phyloP scores from a whole-genome alignment of 108 stramenopile species.

The Nannochloropsis gaditana region DNA sequence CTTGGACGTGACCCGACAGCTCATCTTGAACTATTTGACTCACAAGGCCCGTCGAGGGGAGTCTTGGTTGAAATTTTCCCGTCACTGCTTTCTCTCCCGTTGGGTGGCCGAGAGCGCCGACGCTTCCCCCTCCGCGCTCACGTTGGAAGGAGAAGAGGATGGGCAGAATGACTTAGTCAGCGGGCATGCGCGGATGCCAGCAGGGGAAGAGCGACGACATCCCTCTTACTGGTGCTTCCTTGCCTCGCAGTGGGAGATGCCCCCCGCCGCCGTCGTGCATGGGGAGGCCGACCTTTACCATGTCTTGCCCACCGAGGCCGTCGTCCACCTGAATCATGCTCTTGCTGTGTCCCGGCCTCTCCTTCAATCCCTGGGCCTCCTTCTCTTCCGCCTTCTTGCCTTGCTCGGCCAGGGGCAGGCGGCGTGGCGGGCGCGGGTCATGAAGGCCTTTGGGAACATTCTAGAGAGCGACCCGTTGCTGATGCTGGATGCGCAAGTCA shows the following conservation, averaged over 20 bases:
- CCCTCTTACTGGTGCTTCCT: not conserved
- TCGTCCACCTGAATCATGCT: not conserved
- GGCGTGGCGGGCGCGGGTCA: slow-evolving; percentile 8
- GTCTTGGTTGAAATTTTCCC: not conserved
- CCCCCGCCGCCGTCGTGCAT: not conserved
- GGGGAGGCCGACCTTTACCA: not conserved
- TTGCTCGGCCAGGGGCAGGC: not conserved
- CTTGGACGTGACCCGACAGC: not conserved
- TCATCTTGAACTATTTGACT: not conserved
- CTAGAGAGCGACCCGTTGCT: not conserved
- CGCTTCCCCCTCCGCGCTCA: not conserved
- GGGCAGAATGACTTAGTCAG: not conserved
- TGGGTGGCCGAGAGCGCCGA: not conserved
- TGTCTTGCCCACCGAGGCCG: not conserved
- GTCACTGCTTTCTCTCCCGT: not conserved
- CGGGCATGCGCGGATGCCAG: not conserved
- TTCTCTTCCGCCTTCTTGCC: not conserved
- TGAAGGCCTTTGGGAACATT: slow-evolving; percentile 20
- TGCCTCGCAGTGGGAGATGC: not conserved
- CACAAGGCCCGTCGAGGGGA: not conserved
- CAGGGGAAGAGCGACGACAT: not conserved
- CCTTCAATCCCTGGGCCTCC: not conserved
- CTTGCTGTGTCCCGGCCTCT: not conserved
- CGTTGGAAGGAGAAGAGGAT: not conserved
- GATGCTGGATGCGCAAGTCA: not conserved